Base-by-base conservation (phyloP, 495 filamentous ascomycete genomes). In the Penicillium steckii region DNA sequence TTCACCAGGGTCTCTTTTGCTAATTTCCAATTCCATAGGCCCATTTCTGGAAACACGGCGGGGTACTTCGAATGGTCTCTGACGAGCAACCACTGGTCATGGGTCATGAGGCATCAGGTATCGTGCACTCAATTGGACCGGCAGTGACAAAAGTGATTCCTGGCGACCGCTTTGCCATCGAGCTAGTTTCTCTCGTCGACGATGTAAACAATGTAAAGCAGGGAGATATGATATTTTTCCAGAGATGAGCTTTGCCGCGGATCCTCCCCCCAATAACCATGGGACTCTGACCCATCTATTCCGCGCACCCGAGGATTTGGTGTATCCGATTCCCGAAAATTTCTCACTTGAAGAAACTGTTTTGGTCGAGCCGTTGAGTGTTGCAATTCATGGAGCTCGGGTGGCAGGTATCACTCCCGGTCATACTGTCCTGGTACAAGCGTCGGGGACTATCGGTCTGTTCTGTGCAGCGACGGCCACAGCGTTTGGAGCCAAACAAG, bases 241-340 rank as follows among this genome's bases (percentile, higher is more conserved):
- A 2, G 81, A 85, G 49, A 90, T 91, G 87, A 65, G 63, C 9
- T 92, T 92, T 57, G 88, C 88, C 40, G 88, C 88, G 2, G 88
- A 85, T 1, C 38, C 38, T 9, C 88, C 88, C 8, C 87, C 88
- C 1, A 78, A 80, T 65, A 56, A 79, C 55, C 19, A 48, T 32
- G 90, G 90, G 33, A 90, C 88, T 0, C 74, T 95, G 18, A 80
- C 87, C 6, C 82, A 85, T 44, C 91, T 87, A 75, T 91, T 87
- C 74, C 61, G 70, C 26, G 75, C 88, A 9, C 85, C 88, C 4
- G 80, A 81, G 45, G 88, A 91, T 66, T 90, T 89, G 61, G 90
- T 86, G 74, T 90, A 90, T 64, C 83, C 83, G 66, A 79, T 95
- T 0, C 87, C 88, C 1, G 79, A 80, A 4, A 57, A 71, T 55